These are phyloP conservation scores for Crithidia brevicula DNA, from an alignment of 208 protist species.

Conservation along the genomic window DNA sequence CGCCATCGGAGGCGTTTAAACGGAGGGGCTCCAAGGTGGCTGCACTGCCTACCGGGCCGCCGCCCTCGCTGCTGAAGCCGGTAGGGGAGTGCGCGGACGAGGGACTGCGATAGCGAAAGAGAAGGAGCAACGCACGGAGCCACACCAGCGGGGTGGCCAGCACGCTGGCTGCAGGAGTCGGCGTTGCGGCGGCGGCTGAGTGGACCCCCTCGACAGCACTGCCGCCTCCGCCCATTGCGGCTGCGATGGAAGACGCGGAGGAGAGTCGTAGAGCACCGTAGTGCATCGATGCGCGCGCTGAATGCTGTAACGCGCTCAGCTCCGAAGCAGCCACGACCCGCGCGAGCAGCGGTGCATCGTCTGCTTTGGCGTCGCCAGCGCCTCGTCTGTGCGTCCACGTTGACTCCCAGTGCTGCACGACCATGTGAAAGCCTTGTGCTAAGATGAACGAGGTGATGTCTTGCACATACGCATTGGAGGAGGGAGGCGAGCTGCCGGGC, in stretches of 20 bases:
- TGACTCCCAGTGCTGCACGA: slow-evolving; percentile 24
- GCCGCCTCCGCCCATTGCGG: slow-evolving; percentile 4
- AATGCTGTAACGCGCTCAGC: slow-evolving; percentile 21
- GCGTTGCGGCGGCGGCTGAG: background rate
- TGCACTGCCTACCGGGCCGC: background rate
- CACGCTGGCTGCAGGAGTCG: background rate
- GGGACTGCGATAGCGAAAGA: slow-evolving; percentile 28
- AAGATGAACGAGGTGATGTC: slow-evolving; percentile 27
- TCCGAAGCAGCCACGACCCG: background rate
- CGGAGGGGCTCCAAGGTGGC: background rate
- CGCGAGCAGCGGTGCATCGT: background rate
- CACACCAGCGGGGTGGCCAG: slow-evolving; percentile 23
- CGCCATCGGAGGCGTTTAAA: background rate
- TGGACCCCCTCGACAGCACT: background rate
- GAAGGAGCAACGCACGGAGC: slow-evolving; percentile 20
- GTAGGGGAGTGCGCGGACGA: background rate
- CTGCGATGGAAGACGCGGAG: slow-evolving; percentile 11
- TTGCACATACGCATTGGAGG: slow-evolving; percentile 18
- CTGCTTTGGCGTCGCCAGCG: background rate
- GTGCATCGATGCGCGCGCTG: slow-evolving; percentile 6
- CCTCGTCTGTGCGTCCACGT: background rate
- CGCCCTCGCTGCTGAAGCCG: background rate
- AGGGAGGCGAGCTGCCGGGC: background rate
- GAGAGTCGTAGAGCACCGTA: slow-evolving; percentile 10
- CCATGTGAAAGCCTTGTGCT: slow-evolving; percentile 25